Base-by-base conservation (phyloP, 345 rosid species). In the Hirschfeldia incana region DNA sequence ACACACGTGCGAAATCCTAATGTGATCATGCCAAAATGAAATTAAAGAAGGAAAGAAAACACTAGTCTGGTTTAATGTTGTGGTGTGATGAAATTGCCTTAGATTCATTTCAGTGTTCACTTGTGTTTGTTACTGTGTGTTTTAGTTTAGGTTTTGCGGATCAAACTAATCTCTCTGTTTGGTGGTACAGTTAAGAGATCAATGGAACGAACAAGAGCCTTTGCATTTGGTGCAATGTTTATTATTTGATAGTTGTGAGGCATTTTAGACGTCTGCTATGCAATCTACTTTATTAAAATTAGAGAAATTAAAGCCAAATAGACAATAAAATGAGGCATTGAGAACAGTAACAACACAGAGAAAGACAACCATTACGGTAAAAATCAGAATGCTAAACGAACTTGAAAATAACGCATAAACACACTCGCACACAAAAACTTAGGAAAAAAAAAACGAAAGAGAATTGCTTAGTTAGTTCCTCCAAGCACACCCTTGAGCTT, bases 401-500 rank as follows among this genome's bases (percentile, higher is more conserved):
- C 74, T 72, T 44, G 33, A 73, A 72, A 33, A 66, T 57, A 21
- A 2, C 36, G 5, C 71, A 28, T 6, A 46, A 69, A 46, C 69
- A 28, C 63, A 21, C 37, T 5, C 37, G 6, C 28, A 26, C 2
- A 10, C 4, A 71, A 64, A 49, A 32, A 30, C 49, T 15, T 9
- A 5, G n/a, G 27, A n/a, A 49, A 49, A 13, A 13, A 2, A 29
- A 49, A 58, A 64, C 37, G 12, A 57, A 42, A 70, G 51, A 16
- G 55, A 26, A 61, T 21, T 21, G 65, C 75, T 85, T 81, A 93
- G 36, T 84, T 81, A 27, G 87, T 91, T 74, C 98, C 98, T 26
- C 98, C 98, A 78, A 94, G 95, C 60, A 94, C 88, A 44, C 84
- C 87, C 84, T 94, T 94, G 42, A 94, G 94, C 86, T 88, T 94